phyloP scores from a whole-genome alignment of 805 yeast species.

The Wickerhamiella allomyrinae region DNA sequence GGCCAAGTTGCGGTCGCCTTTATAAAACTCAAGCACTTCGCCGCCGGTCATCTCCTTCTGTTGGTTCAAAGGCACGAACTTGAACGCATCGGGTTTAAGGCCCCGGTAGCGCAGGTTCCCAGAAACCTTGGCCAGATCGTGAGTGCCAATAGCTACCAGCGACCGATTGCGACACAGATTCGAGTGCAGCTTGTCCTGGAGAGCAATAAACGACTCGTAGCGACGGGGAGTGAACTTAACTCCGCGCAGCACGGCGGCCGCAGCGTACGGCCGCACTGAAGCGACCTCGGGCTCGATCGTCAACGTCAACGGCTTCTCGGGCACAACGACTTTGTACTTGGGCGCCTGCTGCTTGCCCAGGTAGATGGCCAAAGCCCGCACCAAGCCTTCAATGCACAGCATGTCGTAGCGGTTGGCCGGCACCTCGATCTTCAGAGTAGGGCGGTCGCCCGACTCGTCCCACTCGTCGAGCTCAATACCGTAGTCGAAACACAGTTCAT shows the following conservation, averaged over 20 bases:
- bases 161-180: slow-evolving; percentile 95
- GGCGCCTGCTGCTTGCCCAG: slow-evolving; percentile 59
- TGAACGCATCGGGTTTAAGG: slow-evolving; percentile 58
- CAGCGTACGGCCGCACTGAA: slow-evolving; percentile 78
- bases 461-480: slow-evolving; percentile 98
- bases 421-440: slow-evolving; percentile 92
- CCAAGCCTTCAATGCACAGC: slow-evolving; percentile 96
- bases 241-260: slow-evolving; percentile 84
- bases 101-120: slow-evolving; percentile 86
- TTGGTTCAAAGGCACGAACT: slow-evolving; percentile 35
- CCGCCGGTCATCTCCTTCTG: slow-evolving; percentile 47
- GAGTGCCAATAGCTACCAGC: slow-evolving; percentile 96
- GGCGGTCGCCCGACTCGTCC: slow-evolving; percentile 71
- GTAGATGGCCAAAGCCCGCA: slow-evolving; percentile 85
- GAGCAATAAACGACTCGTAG: slow-evolving; percentile 85
- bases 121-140: slow-evolving; percentile 66
- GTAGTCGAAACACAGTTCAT: slow-evolving; percentile 91
- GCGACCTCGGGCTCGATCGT: slow-evolving; percentile 64
- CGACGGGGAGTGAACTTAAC: slow-evolving; percentile 68
- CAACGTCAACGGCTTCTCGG: slow-evolving; percentile 46
- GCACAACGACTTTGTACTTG: slow-evolving; percentile 44
- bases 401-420: slow-evolving; percentile 97
- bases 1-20: slow-evolving; percentile 77
- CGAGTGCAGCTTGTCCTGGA: slow-evolving; percentile 91
- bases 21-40: slow-evolving; percentile 77